Evolutionary conservation across 164 flowering plant genomes (phyloP).

Genomic region (Dillenia turbinata): DNA sequence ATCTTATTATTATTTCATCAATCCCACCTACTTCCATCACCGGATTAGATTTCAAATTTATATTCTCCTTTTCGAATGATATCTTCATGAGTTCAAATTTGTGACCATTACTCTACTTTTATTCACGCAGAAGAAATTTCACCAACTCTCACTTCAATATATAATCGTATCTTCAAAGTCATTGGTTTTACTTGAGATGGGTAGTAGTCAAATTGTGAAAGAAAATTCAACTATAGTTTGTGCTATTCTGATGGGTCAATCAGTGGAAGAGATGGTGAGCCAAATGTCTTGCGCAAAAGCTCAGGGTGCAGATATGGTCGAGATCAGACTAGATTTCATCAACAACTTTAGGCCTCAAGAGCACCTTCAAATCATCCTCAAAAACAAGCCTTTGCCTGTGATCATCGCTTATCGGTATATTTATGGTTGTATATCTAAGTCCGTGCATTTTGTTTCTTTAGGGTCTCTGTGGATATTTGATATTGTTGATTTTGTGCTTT

Average conservation of each 20-base stretch:
- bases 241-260: slow-evolving; percentile 39
- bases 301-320: slow-evolving; percentile 57
- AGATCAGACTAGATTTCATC: slow-evolving; percentile 47
- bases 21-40: too few species aligned
- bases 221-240: slow-evolving; percentile 37
- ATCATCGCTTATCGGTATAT: slow-evolving; percentile 33
- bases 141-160: too few species aligned
- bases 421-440: neutral
- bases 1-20: too few species aligned
- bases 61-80: too few species aligned
- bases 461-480: neutral
- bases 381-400: slow-evolving; percentile 29
- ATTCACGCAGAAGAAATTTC: too few species aligned
- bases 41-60: too few species aligned
- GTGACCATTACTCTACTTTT: too few species aligned
- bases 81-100: too few species aligned
- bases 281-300: slow-evolving; percentile 47
- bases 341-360: slow-evolving; percentile 26
- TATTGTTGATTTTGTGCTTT: too few species aligned
- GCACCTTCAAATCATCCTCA: slow-evolving; percentile 37
- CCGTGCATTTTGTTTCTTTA: neutral
- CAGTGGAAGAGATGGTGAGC: slow-evolving; percentile 39
- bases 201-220: slow-evolving; percentile 11
- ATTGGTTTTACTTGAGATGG: slow-evolving; percentile 10
- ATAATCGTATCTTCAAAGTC: too few species aligned